Evolutionary conservation across 805 yeast genomes (phyloP), one percentile per base, ranked within the genome.

Genomic region (Starmerella davenportii): DNA sequence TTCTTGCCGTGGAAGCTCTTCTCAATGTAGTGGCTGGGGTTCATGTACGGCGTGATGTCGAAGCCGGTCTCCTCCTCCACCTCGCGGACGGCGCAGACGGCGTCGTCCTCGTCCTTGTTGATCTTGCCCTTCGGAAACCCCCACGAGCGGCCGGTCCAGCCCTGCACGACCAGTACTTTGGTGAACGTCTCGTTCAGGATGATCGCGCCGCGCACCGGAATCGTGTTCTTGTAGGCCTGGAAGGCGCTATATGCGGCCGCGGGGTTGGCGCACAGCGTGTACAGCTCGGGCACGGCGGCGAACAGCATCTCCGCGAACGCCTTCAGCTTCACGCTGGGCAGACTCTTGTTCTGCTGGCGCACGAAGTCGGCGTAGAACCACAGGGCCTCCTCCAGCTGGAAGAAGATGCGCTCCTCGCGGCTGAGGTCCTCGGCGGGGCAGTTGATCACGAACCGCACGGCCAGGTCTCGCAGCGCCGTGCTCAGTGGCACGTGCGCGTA

Each of bases 121-220:
- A 90, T 90, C 58, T 90, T 90, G 4, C 99, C 99, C 56, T 94
- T 66, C 4, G 99, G 99, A 52, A 90, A 90, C 5, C 94, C 79
- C 96, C 96, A 90, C n/a, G 66, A 55, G 24, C 62, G 59, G 11
- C 84, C 69, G 45, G 80, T 92, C 36, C 75, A 74, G 3, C 95
- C 95, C 53, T 80, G 75, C 4, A 90, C 93, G 46, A 90, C 60
- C 21, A 92, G 54, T 9, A 81, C 63, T 52, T 79, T 81, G 40
- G 74, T 69, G 62, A 82, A 56, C 25, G 67, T 69, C 38, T 68
- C 63, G 53, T 81, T 84, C 51, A 90, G 68, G 38, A 92, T 63
- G 7, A 94, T 94, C 34, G 87, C 90, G 24, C 99, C 99, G 51
- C 99, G 68, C 2, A 90, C 99, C 0, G 99, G 99, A 42, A 90